These are phyloP conservation scores for Ehretia macrophylla DNA, from an alignment of 257 asterid species.

Conservation along the genomic window DNA sequence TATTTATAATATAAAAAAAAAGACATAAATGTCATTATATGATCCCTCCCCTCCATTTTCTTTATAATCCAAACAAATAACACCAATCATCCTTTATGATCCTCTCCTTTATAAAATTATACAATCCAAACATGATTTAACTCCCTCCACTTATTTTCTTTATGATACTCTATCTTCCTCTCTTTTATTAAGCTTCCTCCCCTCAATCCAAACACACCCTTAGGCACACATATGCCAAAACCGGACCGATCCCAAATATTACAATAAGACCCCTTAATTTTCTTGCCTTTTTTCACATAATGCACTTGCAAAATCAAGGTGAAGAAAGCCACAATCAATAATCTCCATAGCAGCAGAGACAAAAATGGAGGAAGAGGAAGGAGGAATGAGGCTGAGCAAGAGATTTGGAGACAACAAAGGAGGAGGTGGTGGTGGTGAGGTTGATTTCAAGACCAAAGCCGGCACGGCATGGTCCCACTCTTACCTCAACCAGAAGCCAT, in stretches of 20 bases:
- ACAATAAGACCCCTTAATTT: no score
- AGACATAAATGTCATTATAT: no score
- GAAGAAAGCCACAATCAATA: background rate
- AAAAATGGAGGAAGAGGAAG: conserved; percentile 62
- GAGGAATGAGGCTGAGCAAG: conserved; percentile 51
- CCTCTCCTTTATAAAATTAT: no score
- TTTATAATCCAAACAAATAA: no score
- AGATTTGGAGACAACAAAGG: conserved; percentile 62
- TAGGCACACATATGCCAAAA: background rate
- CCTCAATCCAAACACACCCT: no score
- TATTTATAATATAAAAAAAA: no score
- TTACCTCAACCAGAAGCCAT: conserved; percentile 95
- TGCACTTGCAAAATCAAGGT: background rate
- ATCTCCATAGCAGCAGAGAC: background rate
- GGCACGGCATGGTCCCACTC: conserved; percentile 99
- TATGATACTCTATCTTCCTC: no score
- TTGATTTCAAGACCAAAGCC: conserved; percentile 80
- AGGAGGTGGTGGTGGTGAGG: conserved; percentile 52
- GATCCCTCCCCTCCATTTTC: no score
- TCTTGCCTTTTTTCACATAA: background rate
- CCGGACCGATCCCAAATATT: background rate
- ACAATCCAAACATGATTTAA: no score
- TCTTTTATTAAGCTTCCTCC: no score
- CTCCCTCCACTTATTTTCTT: no score
- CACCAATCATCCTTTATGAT: no score